Evolutionary conservation across 306 rosid genomes (phyloP), one percentile per base, ranked within the genome.

Genomic region (Cicer bijugum): DNA sequence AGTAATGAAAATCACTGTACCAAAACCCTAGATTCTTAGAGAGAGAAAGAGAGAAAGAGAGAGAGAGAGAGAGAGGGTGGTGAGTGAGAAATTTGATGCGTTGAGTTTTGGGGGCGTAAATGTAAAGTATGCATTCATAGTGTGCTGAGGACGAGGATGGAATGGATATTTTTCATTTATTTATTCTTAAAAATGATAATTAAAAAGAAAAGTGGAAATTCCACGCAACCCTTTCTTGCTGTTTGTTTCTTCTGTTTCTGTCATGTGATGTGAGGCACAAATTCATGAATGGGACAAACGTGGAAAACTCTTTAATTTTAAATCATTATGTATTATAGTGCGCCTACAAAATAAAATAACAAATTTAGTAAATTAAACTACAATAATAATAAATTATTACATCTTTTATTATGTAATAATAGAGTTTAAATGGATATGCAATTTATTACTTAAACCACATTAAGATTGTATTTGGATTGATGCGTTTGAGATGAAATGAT

Each of bases 11-110:
- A 70, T 84, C 89, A 84, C 86, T 79, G 81, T 79, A 77, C 16
- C 75, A 70, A 81, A 90, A 88, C 92, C 92, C 96, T 88, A 90
- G 87, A 86, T 78, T 86, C 71, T 81, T 74, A 5, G 5, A 35
- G 37, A 16, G 56, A 46, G 60, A 68, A 67, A 71, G 75, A 79
- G 51, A 20, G 1, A 35, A n/a, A n/a, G n/a, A n/a, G n/a, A n/a
- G n/a, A n/a, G 37, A 15, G 56, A 46, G 60, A 68, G 70, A 71
- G 69, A 61, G 12, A 60, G 46, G 45, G 50, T 55, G 68, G 43
- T 20, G 81, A 79, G 69, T 46, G 51, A 57, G 9, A 66, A 65
- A 75, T 80, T 55, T 55, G 82, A 80, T 74, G 80, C 80, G 86
- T 73, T 37, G 16, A 53, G 69, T 17, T 69, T 68, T n/a, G 58